A percentile compares a stretch with the other conserved stretches of the same genome.
Evolutionary conservation across 768 basidiomycete species (phyloP).

Genomic region (Kwoniella sp.): DNA sequence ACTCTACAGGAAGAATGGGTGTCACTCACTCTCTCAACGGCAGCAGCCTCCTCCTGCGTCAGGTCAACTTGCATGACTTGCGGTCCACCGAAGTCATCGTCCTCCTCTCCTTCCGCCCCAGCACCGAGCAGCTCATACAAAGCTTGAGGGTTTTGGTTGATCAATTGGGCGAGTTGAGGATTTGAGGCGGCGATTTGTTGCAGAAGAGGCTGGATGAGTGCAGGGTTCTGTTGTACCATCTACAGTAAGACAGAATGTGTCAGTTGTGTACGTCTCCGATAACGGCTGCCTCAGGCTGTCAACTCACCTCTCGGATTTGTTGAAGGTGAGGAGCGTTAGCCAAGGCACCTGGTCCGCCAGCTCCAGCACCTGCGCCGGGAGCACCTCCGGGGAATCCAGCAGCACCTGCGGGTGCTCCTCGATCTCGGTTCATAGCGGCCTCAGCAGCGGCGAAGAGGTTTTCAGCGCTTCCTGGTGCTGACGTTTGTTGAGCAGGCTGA

Average conservation of each 20-base stretch:
- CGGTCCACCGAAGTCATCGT: constrained; percentile 56
- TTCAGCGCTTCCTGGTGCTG: constrained; percentile 60
- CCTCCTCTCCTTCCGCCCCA: constrained; percentile 53
- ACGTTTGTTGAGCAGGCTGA: constrained; percentile 30
- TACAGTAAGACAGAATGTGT: too few relatives aligned
- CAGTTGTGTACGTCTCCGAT: too few relatives aligned
- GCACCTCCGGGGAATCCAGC: constrained; percentile 31
- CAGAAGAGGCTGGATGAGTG: constrained; percentile 71
- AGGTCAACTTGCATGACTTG: constrained; percentile 65
- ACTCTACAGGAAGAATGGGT: too few relatives aligned
- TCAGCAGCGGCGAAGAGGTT: constrained; percentile 76
- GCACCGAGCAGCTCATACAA: constrained; percentile 67
- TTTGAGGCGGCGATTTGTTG: constrained; percentile 77
- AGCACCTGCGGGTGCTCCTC: constrained; percentile 40
- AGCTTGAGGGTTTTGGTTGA: constrained; percentile 72
- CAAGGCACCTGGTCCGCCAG: constrained; percentile 57
- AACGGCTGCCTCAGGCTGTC: too few relatives aligned
- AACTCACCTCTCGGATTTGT: constrained; percentile 63
- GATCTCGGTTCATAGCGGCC: constrained; percentile 55
- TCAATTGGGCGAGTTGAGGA: constrained; percentile 70
- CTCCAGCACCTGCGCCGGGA: constrained; percentile 56
- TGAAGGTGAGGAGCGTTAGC: constrained; percentile 68
- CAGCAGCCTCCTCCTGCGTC: constrained; percentile 81
- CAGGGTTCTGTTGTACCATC: constrained; percentile 74
- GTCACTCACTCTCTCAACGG: constrained; percentile 85